These are phyloP conservation scores for Trypanosomatidae sp. DNA, from an alignment of 208 protist species.

Conservation along the genomic window DNA sequence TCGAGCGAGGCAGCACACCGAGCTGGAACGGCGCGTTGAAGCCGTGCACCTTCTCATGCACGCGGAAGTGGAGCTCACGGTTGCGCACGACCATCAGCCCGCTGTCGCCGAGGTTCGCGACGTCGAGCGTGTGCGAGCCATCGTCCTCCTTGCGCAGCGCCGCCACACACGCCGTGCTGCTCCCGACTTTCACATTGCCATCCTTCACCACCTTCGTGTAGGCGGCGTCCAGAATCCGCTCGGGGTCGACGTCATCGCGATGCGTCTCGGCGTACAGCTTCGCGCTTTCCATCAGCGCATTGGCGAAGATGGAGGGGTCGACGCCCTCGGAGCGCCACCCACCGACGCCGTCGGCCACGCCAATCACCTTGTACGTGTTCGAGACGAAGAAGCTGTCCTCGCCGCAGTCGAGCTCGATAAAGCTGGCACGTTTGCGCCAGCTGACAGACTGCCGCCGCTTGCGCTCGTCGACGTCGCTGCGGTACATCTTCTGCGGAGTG, in stretches of 20 bases:
- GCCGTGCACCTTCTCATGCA: constrained; percentile 88
- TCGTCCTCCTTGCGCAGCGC: constrained; percentile 53
- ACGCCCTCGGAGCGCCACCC: constrained; percentile 87
- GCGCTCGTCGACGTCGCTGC: constrained; percentile 83
- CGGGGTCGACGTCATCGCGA: constrained; percentile 73
- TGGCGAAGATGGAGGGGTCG: constrained; percentile 83
- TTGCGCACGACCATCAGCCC: constrained; percentile 86
- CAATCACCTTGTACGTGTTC: constrained; percentile 91
- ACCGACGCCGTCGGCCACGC: constrained; percentile 92
- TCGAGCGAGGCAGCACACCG: constrained; percentile 64
- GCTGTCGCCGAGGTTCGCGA: constrained; percentile 92
- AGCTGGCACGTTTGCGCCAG: constrained; percentile 89
- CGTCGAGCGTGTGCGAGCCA: constrained; percentile 66
- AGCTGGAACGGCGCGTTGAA: constrained; percentile 95
- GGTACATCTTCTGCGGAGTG: constrained; percentile 63
- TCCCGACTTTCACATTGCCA: constrained; percentile 83
- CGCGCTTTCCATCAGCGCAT: constrained; percentile 90
- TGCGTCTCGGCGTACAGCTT: constrained; percentile 90
- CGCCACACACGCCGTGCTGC: constrained; percentile 89
- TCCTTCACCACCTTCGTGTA: constrained; percentile 83
- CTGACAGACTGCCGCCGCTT: constrained; percentile 55
- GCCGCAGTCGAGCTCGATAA: constrained; percentile 92
- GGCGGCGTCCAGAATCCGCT: constrained; percentile 78
- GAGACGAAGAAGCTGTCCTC: constrained; percentile 94
- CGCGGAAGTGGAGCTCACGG: constrained; percentile 70